phyloP scores from a whole-genome alignment of 1,139 yeast genomes.

The Arxiozyma heterogenica region DNA sequence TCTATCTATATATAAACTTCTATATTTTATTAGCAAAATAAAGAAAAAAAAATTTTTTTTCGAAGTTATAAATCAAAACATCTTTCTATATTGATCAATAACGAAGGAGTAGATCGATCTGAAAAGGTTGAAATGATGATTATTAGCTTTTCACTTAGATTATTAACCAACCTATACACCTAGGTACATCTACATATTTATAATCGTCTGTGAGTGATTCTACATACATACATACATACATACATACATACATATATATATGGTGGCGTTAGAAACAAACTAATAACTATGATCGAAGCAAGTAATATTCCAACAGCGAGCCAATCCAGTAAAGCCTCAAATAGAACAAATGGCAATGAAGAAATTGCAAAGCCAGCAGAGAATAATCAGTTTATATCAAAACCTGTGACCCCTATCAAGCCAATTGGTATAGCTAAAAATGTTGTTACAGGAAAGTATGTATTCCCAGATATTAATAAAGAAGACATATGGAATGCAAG shows the following conservation, averaged over 20 bases:
- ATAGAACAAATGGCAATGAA: background rate
- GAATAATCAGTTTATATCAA: slow-evolving; percentile 4
- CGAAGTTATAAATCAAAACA: background rate
- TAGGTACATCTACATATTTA: too few species aligned
- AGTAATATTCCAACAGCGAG: background rate
- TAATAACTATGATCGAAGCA: background rate
- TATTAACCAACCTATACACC: too few species aligned
- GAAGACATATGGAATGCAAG: slow-evolving; percentile 46
- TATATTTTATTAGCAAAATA: too few species aligned
- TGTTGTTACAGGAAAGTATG: slow-evolving; percentile 27
- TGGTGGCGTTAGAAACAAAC: background rate
- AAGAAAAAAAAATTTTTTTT: too few species aligned
- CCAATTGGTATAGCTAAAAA: slow-evolving; percentile 22
- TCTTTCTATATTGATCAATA: too few species aligned
- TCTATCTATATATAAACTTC: too few species aligned
- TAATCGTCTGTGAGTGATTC: background rate
- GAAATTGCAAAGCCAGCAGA: background rate
- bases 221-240: too few species aligned
- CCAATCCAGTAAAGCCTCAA: background rate
- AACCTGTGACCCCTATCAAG: slow-evolving; percentile 14
- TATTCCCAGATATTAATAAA: slow-evolving; percentile 33
- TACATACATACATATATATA: too few species aligned
- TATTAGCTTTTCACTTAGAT: too few species aligned
- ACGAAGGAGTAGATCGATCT: too few species aligned
- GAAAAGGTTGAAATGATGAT: too few species aligned